These are phyloP conservation scores for Alternaria incomplexa DNA, from an alignment of 2,329 filamentous ascomycete genomes.

Conservation along the genomic window DNA sequence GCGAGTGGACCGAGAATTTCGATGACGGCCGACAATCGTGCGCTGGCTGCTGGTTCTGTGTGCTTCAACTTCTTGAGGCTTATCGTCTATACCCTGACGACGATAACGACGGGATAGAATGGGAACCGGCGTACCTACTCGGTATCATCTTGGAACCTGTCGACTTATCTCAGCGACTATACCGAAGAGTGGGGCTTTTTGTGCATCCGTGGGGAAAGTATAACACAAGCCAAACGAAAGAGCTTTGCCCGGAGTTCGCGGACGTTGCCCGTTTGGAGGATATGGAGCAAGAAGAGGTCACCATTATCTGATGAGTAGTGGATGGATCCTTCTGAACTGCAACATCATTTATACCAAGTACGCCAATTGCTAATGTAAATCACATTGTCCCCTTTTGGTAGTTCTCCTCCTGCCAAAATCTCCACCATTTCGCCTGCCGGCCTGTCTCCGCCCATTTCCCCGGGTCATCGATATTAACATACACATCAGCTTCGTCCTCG, in stretches of 20 bases:
- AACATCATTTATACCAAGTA: not conserved
- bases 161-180: not conserved
- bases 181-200: not conserved
- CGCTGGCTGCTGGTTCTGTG: not conserved
- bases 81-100: too few relatives aligned
- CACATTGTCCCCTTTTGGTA: not conserved
- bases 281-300: not conserved
- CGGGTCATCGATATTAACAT: not conserved
- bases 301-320: not conserved
- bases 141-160: not conserved
- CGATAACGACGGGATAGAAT: too few relatives aligned
- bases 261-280: not conserved
- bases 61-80: not conserved
- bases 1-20: not conserved
- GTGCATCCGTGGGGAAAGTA: not conserved
- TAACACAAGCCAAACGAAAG: not conserved
- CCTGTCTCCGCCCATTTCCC: not conserved
- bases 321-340: not conserved
- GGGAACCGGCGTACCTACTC: not conserved
- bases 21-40: fast-evolving
- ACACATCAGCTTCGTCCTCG: not conserved
- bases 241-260: not conserved
- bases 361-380: not conserved
- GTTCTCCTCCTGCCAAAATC: not conserved
- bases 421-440: not conserved